Evolutionary conservation across 2,329 filamentous ascomycete species (phyloP), one percentile per base, ranked within the genome.

Genomic region (Cryoendolithus antarcticus): DNA sequence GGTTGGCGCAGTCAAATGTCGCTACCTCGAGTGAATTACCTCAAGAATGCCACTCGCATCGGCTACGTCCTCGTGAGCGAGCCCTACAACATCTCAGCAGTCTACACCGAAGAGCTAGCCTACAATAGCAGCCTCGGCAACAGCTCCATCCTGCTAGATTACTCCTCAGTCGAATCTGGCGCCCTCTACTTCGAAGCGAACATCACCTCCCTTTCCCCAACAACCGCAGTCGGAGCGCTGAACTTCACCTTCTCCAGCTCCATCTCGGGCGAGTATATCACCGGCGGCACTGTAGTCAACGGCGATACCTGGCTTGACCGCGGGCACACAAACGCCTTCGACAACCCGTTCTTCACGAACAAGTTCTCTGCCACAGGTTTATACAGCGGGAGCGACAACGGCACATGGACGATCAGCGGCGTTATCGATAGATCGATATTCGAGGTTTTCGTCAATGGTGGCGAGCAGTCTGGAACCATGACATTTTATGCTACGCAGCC

Each of bases 131-230:
- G 52, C 24, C 55, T 74, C 3, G 65, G 59, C 10, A 76, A 75
- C 48, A 62, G 63, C 11, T 64, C 59, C 0, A 41, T 75, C 1
- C 48, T 62, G 1, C 51, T 74, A 0, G 68, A 76, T 52, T 78
- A 72, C 55, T 62, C 65, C 3, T 41, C 55, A 8, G 57, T 75
- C 2, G 44, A 60, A 9, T 71, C 71, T 6, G 65, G 69, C 7
- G 69, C 72, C 0, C 48, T 79, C 9, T 71, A 70, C 51, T 68
- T 76, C 48, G 66, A 73, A 42, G 63, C 67, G 32, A 72, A 74
- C 47, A 59, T 77, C 30, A 70, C 67, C 0, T 56, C 51, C 11
- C 59, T 70, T 24, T 56, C 57, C 3, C 40, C 48, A 2, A 38
- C 48, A 2, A 47, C 38, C 6, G 51, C 53, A 6, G 27, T 30